These are phyloP conservation scores for Venturia carpophila DNA, from an alignment of 2,329 filamentous ascomycete species.

Conservation along the genomic window DNA sequence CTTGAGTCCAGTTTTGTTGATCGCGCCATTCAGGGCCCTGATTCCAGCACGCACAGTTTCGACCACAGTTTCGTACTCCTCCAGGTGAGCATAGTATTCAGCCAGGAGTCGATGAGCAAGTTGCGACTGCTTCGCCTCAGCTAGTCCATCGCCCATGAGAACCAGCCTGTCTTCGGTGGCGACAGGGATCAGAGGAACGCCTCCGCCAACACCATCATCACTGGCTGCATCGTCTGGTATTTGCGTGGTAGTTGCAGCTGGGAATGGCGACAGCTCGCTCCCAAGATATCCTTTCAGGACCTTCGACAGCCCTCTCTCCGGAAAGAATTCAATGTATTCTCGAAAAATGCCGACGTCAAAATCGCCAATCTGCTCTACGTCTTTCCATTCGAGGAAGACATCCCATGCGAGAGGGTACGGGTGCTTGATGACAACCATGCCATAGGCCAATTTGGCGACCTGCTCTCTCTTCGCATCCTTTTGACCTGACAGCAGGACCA, in stretches of 20 bases:
- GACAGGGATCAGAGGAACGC: slow-evolving; percentile 31
- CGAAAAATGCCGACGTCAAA: slow-evolving; percentile 72
- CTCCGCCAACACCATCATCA: slow-evolving; percentile 47
- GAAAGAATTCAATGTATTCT: slow-evolving; percentile 77
- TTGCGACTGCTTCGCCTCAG: slow-evolving; percentile 53
- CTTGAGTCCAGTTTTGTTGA: slow-evolving; percentile 57
- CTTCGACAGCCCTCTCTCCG: slow-evolving; percentile 71
- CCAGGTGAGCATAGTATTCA: slow-evolving; percentile 74
- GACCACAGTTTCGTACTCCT: slow-evolving; percentile 75
- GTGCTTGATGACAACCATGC: slow-evolving; percentile 95
- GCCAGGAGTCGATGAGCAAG: slow-evolving; percentile 77
- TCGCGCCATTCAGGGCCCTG: slow-evolving; percentile 51
- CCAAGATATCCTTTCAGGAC: slow-evolving; percentile 75
- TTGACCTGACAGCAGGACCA: slow-evolving; percentile 56
- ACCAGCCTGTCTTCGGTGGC: slow-evolving; percentile 18
- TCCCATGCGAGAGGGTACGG: slow-evolving; percentile 87
- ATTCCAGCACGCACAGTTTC: slow-evolving; percentile 72
- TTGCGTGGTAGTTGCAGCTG: slow-evolving; percentile 27
- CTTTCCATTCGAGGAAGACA: slow-evolving; percentile 81
- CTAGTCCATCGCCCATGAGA: slow-evolving; percentile 35
- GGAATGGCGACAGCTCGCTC: slow-evolving; percentile 78
- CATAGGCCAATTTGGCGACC: slow-evolving; percentile 69
- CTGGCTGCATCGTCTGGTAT: slow-evolving; percentile 30
- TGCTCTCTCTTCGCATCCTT: slow-evolving; percentile 65
- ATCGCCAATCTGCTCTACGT: slow-evolving; percentile 62